Conservation (phyloP, 352 stramenopile genomes). For the Globisporangium yorkense region DNA sequence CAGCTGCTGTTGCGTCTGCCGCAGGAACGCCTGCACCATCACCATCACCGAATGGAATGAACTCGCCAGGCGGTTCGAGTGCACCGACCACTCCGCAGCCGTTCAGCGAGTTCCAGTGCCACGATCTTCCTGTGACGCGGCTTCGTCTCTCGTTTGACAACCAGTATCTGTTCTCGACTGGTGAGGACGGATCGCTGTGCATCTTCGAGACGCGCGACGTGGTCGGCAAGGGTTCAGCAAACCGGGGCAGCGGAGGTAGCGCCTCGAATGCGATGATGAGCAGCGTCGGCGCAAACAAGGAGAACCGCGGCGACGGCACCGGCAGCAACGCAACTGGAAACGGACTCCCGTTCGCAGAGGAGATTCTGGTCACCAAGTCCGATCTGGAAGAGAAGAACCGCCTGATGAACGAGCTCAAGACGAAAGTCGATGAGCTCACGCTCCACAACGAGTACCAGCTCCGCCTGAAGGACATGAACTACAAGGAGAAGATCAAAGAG, state of each 20-base stretch:
- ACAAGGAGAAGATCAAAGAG: constrained; percentile 95
- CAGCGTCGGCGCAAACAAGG: constrained; percentile 19
- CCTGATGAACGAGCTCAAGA: constrained; percentile 91
- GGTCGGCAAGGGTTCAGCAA: constrained; percentile 33
- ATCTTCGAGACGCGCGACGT: constrained; percentile 87
- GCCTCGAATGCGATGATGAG: constrained; percentile 24
- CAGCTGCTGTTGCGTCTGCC: not conserved
- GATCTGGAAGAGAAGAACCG: constrained; percentile 92
- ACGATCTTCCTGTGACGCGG: constrained; percentile 69
- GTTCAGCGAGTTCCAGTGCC: constrained; percentile 72
- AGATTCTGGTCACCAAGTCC: constrained; percentile 92
- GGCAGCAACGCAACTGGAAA: constrained; percentile 36
- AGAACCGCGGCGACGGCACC: constrained; percentile 16
- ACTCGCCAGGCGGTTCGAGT: constrained; percentile 15
- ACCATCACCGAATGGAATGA: constrained; percentile 7
- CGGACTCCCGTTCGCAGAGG: constrained; percentile 81
- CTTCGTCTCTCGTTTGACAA: constrained; percentile 85
- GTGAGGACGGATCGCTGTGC: constrained; percentile 88
- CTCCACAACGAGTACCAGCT: constrained; percentile 95
- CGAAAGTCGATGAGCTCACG: constrained; percentile 92
- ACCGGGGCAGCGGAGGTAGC: constrained; percentile 13
- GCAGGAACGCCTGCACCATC: constrained; percentile 9
- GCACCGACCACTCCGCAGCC: constrained; percentile 13
- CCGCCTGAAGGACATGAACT: constrained; percentile 94
- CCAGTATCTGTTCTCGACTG: constrained; percentile 89